These are phyloP conservation scores for Botryosphaeria dothidea DNA, from an alignment of 2,329 filamentous ascomycete genomes.

Conservation along the genomic window DNA sequence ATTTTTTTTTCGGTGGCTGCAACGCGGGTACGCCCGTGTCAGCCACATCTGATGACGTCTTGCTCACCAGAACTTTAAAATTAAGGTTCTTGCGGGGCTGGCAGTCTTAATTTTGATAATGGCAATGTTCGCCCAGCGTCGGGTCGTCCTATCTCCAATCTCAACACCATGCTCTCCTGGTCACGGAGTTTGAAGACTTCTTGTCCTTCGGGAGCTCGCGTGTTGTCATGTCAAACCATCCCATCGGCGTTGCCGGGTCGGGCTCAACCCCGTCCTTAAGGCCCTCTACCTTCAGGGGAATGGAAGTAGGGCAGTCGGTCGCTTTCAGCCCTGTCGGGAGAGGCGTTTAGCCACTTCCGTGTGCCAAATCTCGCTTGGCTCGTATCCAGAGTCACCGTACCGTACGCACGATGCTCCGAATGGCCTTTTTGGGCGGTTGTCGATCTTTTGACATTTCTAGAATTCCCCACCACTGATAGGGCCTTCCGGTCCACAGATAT, in stretches of 20 bases:
- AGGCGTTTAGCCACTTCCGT: conserved; percentile 13
- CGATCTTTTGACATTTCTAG: background rate
- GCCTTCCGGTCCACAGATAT: background rate
- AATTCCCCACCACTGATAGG: background rate
- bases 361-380: background rate
- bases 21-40: background rate
- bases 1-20: background rate
- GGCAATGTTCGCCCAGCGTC: background rate
- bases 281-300: background rate
- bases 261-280: background rate
- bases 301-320: background rate
- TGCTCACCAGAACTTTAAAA: background rate
- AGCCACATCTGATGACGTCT: background rate
- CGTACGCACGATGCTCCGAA: background rate
- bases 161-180: too few species aligned
- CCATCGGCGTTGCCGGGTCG: background rate
- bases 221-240: too few species aligned
- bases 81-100: background rate
- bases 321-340: background rate
- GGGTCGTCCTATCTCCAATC: background rate
- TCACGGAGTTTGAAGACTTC: too few species aligned
- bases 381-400: background rate
- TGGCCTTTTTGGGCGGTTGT: background rate
- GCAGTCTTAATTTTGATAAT: background rate
- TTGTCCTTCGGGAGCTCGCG: too few species aligned